Evolutionary conservation across 148 eudicot genomes (phyloP), one percentile per base, ranked within the genome.

Genomic region (Rhododendron simsii): DNA sequence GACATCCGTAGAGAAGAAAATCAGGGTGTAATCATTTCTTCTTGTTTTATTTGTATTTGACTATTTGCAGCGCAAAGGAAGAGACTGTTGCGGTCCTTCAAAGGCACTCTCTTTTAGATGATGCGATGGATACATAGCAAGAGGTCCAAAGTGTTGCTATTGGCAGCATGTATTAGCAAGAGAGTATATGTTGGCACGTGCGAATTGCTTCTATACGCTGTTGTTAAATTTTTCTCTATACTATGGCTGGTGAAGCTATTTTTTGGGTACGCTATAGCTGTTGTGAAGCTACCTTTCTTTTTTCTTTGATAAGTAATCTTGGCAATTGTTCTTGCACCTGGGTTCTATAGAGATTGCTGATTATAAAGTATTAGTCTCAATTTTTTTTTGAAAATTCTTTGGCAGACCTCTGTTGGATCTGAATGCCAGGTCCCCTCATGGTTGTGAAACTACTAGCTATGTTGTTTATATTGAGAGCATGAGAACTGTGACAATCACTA

Each of bases 31-130:
- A 13, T 74, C 2, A 73, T 73, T 65, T 10, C n/a, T n/a, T 65
- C 73, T 28, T 33, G 21, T 33, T 35, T 33, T 74, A 2, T 13
- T 51, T 80, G 59, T 53, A 2, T 91, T 30, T 30, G 30, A 30
- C 30, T 30, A 30, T 30, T 41, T 87, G 88, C 91, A 96, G 99
- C 91, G 99, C 99, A 5, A 83, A 86, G 88, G 95, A 91, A 87
- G 96, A 93, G 87, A 96, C 99, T 18, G 65, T 91, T 59, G 92
- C 90, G n/a, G 92, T 93, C 83, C 93, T 96, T 23, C 91, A 93
- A 87, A 88, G 87, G 63, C 89, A 94, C 91, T 87, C 89, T 79
- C 92, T 92, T 37, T 73, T 81, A 79, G 78, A 39, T 69, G 51
- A 57, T 28, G 57, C 35, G 37, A 41, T 77, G 48, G 85, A 44